phyloP scores from a whole-genome alignment of 495 filamentous ascomycete species.

The Neurospora pannonica region DNA sequence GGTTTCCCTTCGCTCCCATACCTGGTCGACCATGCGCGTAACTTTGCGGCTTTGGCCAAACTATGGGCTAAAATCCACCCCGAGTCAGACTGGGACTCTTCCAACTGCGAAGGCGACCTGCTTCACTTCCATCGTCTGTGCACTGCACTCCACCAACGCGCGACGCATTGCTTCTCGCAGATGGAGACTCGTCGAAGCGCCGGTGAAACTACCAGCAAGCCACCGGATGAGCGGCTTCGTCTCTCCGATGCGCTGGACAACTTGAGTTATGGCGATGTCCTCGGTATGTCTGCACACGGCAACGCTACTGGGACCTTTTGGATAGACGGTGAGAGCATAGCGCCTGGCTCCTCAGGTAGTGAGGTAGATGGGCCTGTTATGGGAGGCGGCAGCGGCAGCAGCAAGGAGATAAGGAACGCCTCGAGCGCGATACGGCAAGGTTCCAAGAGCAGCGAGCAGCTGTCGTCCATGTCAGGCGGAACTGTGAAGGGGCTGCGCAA shows the following conservation, averaged over 20 bases:
- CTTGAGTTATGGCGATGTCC: constrained; percentile 39
- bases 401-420: constrained; percentile 32
- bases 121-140: constrained; percentile 68
- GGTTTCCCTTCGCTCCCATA: constrained; percentile 93
- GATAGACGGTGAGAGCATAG: constrained; percentile 26
- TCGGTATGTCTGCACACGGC: constrained; percentile 21
- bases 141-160: constrained; percentile 57
- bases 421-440: constrained; percentile 29
- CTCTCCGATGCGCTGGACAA: constrained; percentile 71
- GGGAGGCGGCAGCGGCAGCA: constrained; percentile 15
- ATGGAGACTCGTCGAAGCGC: constrained; percentile 20
- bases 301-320: constrained; percentile 21
- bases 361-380: constrained; percentile 31
- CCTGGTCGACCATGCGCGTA: constrained; percentile 81
- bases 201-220: constrained; percentile 57
- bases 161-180: constrained; percentile 31
- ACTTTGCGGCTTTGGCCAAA: constrained; percentile 78
- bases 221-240: constrained; percentile 47
- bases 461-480: constrained; percentile 16
- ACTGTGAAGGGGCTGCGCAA: constrained; percentile 30
- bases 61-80: constrained; percentile 68
- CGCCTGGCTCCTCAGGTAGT: constrained; percentile 39
- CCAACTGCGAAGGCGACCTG: constrained; percentile 52
- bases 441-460: constrained; percentile 24
- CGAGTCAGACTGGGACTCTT: constrained; percentile 34